Percentiles rank a stretch among this genome's conserved stretches.
These are phyloP conservation scores for Arthrinium puccinioides DNA, from an alignment of 2,329 filamentous ascomycete genomes.

Conservation along the genomic window DNA sequence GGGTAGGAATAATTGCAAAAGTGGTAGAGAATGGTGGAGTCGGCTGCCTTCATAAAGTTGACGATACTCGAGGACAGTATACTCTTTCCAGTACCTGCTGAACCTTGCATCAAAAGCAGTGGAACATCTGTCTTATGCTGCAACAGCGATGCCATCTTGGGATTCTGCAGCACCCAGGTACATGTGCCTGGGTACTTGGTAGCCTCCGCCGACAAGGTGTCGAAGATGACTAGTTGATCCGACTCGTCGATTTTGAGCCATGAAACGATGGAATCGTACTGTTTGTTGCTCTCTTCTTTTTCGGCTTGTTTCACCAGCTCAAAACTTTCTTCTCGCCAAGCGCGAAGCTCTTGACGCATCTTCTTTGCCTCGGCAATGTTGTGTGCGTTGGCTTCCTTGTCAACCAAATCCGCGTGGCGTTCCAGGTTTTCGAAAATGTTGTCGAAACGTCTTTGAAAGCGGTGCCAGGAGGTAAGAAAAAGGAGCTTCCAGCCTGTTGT, in stretches of 20 bases:
- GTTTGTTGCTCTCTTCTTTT: conserved; percentile 12
- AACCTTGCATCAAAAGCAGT: conserved; percentile 25
- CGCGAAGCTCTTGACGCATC: conserved; percentile 14
- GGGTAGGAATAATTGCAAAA: conserved; percentile 25
- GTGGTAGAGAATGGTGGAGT: conserved; percentile 19
- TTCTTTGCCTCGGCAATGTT: conserved; percentile 17
- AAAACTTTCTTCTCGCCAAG: conserved; percentile 16
- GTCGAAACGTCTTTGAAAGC: conserved; percentile 26
- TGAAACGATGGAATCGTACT: conserved; percentile 16
- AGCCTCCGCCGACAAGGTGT: conserved; percentile 16
- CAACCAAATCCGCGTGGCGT: conserved; percentile 21
- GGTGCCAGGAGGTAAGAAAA: conserved; percentile 29
- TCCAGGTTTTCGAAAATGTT: conserved; percentile 26
- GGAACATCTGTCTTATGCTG: conserved; percentile 8
- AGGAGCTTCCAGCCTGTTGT: conserved; percentile 25
- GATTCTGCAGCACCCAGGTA: conserved; percentile 24
- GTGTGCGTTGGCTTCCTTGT: conserved; percentile 23
- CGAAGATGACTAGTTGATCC: conserved; percentile 22
- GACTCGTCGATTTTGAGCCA: conserved; percentile 24
- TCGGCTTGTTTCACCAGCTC: conserved; percentile 12
- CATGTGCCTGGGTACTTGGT: conserved; percentile 22
- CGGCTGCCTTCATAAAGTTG: conserved; percentile 15
- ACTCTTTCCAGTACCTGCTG: conserved; percentile 29
- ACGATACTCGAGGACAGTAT: conserved; percentile 21
- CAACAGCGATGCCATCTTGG: conserved; percentile 19